Evolutionary conservation across 805 yeast species (phyloP).

Genomic region (Candida mattraensis): DNA sequence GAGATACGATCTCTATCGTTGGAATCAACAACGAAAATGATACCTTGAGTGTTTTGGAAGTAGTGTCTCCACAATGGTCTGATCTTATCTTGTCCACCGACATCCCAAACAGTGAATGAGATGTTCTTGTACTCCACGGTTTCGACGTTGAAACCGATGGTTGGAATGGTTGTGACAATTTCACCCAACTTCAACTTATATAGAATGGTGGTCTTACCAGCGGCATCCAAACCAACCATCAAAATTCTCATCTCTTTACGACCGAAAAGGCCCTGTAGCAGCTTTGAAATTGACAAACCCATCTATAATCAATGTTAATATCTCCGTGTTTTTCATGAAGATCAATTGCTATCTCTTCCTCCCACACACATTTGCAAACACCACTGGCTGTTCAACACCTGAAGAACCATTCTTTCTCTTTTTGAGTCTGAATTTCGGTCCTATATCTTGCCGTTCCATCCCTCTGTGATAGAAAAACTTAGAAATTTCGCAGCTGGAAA

Average conservation of each 20-base stretch:
- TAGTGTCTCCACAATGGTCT: constrained; percentile 99
- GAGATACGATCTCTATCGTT: constrained; percentile 97
- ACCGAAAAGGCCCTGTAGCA: constrained; percentile 93
- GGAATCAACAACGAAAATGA: constrained; percentile 95
- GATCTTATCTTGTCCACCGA: constrained; percentile 99
- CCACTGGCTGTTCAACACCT: background rate
- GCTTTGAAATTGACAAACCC: constrained; percentile 95
- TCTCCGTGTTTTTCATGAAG: too few species aligned
- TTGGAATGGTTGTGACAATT: constrained; percentile 94
- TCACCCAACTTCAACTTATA: constrained; percentile 95
- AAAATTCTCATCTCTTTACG: constrained; percentile 97
- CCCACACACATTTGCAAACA: background rate
- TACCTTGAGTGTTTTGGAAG: constrained; percentile 98
- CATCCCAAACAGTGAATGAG: constrained; percentile 98
- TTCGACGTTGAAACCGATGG: constrained; percentile 96
- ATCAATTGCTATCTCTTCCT: constrained; percentile 3
- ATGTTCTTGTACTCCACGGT: constrained; percentile 97
- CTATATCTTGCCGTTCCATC: too few species aligned
- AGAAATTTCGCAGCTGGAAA: constrained; percentile 7
- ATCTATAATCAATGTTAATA: too few species aligned
- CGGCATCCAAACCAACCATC: constrained; percentile 98
- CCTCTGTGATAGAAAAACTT: too few species aligned
- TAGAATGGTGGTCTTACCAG: constrained; percentile 96
- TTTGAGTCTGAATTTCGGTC: too few species aligned
- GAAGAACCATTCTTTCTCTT: too few species aligned